Conservation (phyloP, 2,329 filamentous ascomycete species). For the Diaporthe aspalathi region DNA sequence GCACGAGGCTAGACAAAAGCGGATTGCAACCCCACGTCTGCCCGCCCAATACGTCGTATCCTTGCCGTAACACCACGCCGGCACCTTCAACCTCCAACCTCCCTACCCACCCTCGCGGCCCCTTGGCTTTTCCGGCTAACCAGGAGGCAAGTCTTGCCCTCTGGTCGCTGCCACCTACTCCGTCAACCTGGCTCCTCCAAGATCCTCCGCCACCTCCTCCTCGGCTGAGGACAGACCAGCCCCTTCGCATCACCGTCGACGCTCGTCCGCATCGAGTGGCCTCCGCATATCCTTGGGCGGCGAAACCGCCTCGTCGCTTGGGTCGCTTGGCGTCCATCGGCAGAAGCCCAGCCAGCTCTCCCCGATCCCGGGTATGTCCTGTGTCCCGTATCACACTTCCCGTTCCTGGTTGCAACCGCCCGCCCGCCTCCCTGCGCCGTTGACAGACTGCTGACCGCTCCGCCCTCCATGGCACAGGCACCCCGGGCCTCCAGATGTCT, state of each 20-base stretch:
- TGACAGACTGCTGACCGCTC: slow-evolving; percentile 22
- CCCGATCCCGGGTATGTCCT: slow-evolving; percentile 66
- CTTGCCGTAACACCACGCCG: slow-evolving; percentile 25
- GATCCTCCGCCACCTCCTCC: slow-evolving; percentile 63
- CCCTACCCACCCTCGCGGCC: slow-evolving; percentile 8
- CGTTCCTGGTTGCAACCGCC: slow-evolving; percentile 30
- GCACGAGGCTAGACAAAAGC: slow-evolving; percentile 24
- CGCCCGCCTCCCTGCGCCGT: slow-evolving; percentile 17
- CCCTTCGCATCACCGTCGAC: slow-evolving; percentile 62
- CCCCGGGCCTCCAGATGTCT: slow-evolving; percentile 75
- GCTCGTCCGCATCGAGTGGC: slow-evolving; percentile 57
- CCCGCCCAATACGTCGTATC: slow-evolving; percentile 31
- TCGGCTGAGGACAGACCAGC: slow-evolving; percentile 58
- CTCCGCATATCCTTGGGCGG: slow-evolving; percentile 49
- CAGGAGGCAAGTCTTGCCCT: slow-evolving; percentile 38
- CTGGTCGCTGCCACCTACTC: slow-evolving; percentile 43
- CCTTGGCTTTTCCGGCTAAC: slow-evolving; percentile 32
- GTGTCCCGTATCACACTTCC: slow-evolving; percentile 38
- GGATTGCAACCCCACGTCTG: slow-evolving; percentile 30
- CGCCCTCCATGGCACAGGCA: slow-evolving; percentile 56
- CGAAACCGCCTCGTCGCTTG: slow-evolving; percentile 48
- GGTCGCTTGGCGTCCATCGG: slow-evolving; percentile 54
- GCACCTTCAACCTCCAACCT: slow-evolving; percentile 7
- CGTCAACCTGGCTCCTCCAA: slow-evolving; percentile 64
- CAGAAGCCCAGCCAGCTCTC: slow-evolving; percentile 57